These are phyloP conservation scores for Setaria viridis DNA, from an alignment of 202 grass and related monocot genomes.

Conservation along the genomic window DNA sequence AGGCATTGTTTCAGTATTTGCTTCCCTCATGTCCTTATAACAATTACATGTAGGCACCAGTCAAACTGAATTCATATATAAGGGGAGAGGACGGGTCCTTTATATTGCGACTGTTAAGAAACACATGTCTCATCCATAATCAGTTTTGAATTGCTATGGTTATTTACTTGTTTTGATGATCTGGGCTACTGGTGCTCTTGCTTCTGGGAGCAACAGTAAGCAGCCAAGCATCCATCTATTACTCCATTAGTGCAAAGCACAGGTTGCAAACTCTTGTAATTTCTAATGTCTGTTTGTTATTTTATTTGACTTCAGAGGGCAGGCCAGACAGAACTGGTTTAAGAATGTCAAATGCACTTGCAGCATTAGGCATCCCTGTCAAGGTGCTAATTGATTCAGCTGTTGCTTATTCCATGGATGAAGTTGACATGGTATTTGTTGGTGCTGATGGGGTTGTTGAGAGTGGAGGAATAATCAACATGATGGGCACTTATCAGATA, in stretches of 20 bases:
- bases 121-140: not conserved
- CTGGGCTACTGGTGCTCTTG: not conserved
- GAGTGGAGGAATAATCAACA: slow-evolving; percentile 98
- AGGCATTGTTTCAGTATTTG: slow-evolving; percentile 2
- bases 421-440: slow-evolving; percentile 97
- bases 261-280: not conserved
- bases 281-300: slow-evolving; percentile 13
- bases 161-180: not conserved
- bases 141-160: not conserved
- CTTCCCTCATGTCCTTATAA: slow-evolving; percentile 15
- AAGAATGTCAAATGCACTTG: slow-evolving; percentile 85
- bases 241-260: not conserved
- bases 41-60: not conserved
- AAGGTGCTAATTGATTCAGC: slow-evolving; percentile 96
- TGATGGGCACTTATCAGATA: slow-evolving; percentile 99
- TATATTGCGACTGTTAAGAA: slow-evolving; percentile 18
- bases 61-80: not conserved
- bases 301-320: slow-evolving; percentile 70
- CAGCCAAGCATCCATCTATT: not conserved
- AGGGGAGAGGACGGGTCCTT: not conserved
- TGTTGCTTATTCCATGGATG: slow-evolving; percentile 94
- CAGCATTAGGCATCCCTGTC: slow-evolving; percentile 83
- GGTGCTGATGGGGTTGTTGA: slow-evolving; percentile 99
- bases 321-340: slow-evolving; percentile 92
- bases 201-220: slow-evolving; percentile 17